phyloP scores from a whole-genome alignment of 164 flowering plant species.

The Buxus sempervirens region DNA sequence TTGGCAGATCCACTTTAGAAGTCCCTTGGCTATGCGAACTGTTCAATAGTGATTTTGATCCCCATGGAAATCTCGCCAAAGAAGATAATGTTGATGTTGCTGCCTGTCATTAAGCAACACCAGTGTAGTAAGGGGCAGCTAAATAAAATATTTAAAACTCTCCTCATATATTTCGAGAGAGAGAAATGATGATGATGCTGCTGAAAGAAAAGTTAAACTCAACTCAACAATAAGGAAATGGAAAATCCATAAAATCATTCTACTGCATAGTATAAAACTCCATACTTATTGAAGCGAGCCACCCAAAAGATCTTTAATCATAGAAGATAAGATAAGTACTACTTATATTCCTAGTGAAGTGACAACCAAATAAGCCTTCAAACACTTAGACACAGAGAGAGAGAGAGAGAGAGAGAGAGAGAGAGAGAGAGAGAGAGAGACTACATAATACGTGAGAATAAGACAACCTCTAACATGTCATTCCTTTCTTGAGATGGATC shows the following conservation, averaged over 20 bases:
- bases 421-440: not conserved
- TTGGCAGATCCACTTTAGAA: slow-evolving; percentile 27
- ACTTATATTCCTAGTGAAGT: too few relatives aligned
- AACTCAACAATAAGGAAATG: too few relatives aligned
- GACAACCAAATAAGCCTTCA: too few relatives aligned
- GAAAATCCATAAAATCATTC: too few relatives aligned
- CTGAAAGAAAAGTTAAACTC: too few relatives aligned
- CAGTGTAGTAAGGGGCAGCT: not conserved
- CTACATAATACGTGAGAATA: not conserved
- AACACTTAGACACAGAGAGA: too few relatives aligned
- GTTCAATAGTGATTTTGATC: slow-evolving; percentile 38
- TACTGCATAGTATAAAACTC: too few relatives aligned
- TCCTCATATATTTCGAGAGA: not conserved
- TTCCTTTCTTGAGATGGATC: slow-evolving; percentile 58
- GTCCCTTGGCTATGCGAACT: slow-evolving; percentile 18
- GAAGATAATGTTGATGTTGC: slow-evolving; percentile 60
- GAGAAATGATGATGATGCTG: too few relatives aligned
- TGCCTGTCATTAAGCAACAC: slow-evolving; percentile 30
- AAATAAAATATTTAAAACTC: not conserved
- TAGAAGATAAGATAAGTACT: too few relatives aligned
- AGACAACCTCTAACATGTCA: slow-evolving; percentile 41
- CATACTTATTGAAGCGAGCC: too few relatives aligned
- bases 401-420: too few relatives aligned
- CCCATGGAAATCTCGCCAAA: slow-evolving; percentile 73
- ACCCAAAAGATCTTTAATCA: too few relatives aligned